These are phyloP conservation scores for Leishmania lainsoni DNA, from an alignment of 208 protist species.

Conservation along the genomic window DNA sequence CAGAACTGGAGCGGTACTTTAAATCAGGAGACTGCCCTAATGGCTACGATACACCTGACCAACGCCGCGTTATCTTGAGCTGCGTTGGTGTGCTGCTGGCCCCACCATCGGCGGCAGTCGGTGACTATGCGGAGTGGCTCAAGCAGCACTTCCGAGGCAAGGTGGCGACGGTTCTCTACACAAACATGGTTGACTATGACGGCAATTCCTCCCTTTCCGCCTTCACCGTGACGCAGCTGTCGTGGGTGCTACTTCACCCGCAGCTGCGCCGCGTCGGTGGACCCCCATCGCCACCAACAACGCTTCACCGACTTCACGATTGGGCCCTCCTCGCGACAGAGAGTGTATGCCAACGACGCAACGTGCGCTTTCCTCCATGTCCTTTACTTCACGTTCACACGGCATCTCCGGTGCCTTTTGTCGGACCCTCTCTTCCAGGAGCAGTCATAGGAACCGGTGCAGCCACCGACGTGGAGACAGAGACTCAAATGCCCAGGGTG, in stretches of 20 bases:
- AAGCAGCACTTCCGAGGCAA: constrained; percentile 58
- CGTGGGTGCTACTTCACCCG: constrained; percentile 54
- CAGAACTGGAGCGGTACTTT: constrained; percentile 47
- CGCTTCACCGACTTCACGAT: constrained; percentile 3
- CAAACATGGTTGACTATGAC: constrained; percentile 56
- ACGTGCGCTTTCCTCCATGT: constrained; percentile 7
- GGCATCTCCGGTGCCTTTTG: constrained; percentile 16
- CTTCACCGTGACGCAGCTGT: constrained; percentile 32
- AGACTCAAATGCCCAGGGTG: background rate
- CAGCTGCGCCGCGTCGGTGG: constrained; percentile 28
- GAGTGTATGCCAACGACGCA: constrained; percentile 14
- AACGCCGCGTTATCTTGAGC: constrained; percentile 38
- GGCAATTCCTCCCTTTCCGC: constrained; percentile 35
- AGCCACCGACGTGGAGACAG: background rate
- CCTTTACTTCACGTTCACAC: constrained; percentile 20
- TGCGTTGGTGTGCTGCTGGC: constrained; percentile 60
- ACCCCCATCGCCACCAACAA: background rate
- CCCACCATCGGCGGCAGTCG: constrained; percentile 17
- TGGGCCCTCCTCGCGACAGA: constrained; percentile 17
- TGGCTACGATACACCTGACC: background rate
- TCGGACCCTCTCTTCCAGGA: background rate
- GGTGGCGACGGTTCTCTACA: constrained; percentile 42
- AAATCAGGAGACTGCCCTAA: constrained; percentile 3
- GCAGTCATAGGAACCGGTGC: background rate
- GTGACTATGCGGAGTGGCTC: constrained; percentile 49